Evolutionary conservation across 1,284 basidiomycete genomes (phyloP).

Genomic region (Ustilago loliicola): DNA sequence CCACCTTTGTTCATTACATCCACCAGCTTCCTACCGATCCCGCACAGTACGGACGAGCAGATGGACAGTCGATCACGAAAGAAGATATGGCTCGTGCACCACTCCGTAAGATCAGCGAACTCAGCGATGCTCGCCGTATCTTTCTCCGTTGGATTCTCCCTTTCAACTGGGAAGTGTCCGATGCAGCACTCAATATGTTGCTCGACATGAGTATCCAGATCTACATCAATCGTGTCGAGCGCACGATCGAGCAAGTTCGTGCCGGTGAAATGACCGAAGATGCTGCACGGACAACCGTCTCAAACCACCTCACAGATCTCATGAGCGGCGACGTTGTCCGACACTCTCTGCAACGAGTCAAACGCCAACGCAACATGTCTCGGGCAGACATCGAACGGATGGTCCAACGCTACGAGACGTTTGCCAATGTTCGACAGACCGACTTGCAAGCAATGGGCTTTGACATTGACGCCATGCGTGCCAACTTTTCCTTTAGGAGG

Average conservation of each 20-base stretch:
- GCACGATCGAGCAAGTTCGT: slow-evolving; percentile 21
- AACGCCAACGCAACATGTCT: slow-evolving; percentile 40
- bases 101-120: slow-evolving; percentile 48
- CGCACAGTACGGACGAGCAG: slow-evolving; percentile 22
- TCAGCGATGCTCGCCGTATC: slow-evolving; percentile 56
- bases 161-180: slow-evolving; percentile 34
- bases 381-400: slow-evolving; percentile 34
- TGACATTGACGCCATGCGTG: slow-evolving; percentile 34
- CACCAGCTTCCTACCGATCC: slow-evolving; percentile 49
- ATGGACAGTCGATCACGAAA: slow-evolving; percentile 30
- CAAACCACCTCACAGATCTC: slow-evolving; percentile 39
- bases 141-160: slow-evolving; percentile 59
- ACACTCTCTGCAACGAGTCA: slow-evolving; percentile 40
- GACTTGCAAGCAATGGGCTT: slow-evolving; percentile 33
- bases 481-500: slow-evolving; percentile 32
- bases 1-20: slow-evolving; percentile 62
- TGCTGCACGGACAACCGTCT: slow-evolving; percentile 16
- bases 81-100: slow-evolving; percentile 34
- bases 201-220: slow-evolving; percentile 64
- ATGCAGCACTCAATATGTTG: slow-evolving; percentile 52
- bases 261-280: slow-evolving; percentile 38
- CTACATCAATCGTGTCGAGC: slow-evolving; percentile 49
- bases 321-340: slow-evolving; percentile 46
- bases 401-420: slow-evolving; percentile 48
- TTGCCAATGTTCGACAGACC: slow-evolving; percentile 44